Percentiles rank a stretch among this genome's conserved stretches.
Conservation (phyloP, 805 yeast species). For the Candida chilensis region DNA sequence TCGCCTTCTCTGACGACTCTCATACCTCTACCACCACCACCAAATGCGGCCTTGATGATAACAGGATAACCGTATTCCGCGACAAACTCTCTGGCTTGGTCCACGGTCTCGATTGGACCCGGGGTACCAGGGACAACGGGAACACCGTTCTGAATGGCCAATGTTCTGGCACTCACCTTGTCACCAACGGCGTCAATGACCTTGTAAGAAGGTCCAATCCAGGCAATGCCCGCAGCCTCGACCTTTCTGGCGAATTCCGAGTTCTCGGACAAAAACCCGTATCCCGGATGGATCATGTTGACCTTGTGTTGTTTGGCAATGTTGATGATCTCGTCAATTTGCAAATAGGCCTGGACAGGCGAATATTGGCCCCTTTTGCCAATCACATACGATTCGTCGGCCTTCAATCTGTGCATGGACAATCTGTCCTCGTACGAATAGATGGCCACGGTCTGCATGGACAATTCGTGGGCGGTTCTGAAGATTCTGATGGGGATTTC, state of each 20-base stretch:
- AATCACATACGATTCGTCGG: conserved; percentile 88
- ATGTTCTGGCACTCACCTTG: conserved; percentile 86
- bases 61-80: conserved; percentile 87
- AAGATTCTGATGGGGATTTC: conserved; percentile 85
- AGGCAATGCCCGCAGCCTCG: conserved; percentile 80
- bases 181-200: conserved; percentile 96
- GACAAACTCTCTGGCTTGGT: conserved; percentile 76
- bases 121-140: conserved; percentile 98
- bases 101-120: conserved; percentile 81
- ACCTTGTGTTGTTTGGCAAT: conserved; percentile 76
- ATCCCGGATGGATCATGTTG: conserved; percentile 89
- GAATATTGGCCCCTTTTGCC: conserved; percentile 85
- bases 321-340: conserved; percentile 86
- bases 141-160: conserved; percentile 75
- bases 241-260: conserved; percentile 91
- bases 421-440: conserved; percentile 93
- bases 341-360: conserved; percentile 94
- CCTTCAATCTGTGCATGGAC: conserved; percentile 90
- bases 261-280: conserved; percentile 86
- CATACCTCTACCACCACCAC: conserved; percentile 99
- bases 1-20: conserved; percentile 97
- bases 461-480: conserved; percentile 94
- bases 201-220: conserved; percentile 89
- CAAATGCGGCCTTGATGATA: conserved; percentile 96
- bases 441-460: conserved; percentile 95